Evolutionary conservation across 2,329 filamentous ascomycete species (phyloP).

Genomic region (Thermomyces lanuginosus): DNA sequence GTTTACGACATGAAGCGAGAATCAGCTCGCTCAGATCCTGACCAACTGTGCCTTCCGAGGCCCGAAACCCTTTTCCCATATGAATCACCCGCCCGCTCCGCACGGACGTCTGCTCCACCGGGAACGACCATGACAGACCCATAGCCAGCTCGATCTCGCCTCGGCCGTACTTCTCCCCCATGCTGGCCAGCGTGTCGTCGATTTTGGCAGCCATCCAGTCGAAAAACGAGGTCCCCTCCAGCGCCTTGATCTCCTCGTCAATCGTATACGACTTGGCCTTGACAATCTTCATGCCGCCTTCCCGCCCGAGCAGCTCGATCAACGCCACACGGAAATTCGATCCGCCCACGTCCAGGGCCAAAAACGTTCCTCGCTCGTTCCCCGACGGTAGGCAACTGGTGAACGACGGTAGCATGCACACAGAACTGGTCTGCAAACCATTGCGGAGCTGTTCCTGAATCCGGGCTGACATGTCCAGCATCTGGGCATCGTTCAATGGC

Average conservation of each 20-base stretch:
- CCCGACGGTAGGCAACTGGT: slow-evolving; percentile 45
- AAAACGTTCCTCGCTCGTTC: slow-evolving; percentile 41
- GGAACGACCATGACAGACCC: slow-evolving; percentile 51
- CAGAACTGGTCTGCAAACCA: slow-evolving; percentile 38
- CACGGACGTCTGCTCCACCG: slow-evolving; percentile 47
- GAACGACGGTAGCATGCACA: slow-evolving; percentile 51
- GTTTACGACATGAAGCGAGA: slow-evolving; percentile 39
- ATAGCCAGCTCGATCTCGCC: slow-evolving; percentile 33
- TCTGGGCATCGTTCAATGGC: slow-evolving; percentile 19
- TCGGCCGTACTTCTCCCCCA: slow-evolving; percentile 25
- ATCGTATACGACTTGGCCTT: slow-evolving; percentile 40
- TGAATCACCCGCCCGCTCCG: slow-evolving; percentile 40
- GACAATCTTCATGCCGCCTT: slow-evolving; percentile 37
- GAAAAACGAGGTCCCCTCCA: slow-evolving; percentile 44
- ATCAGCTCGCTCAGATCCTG: slow-evolving; percentile 45
- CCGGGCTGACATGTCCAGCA: slow-evolving; percentile 29
- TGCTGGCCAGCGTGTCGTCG: slow-evolving; percentile 33
- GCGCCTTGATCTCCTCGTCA: slow-evolving; percentile 37
- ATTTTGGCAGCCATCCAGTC: slow-evolving; percentile 51
- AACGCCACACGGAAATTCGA: slow-evolving; percentile 49
- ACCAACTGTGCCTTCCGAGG: slow-evolving; percentile 42
- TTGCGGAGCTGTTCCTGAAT: slow-evolving; percentile 37
- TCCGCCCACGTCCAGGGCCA: slow-evolving; percentile 50
- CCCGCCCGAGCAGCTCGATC: slow-evolving; percentile 37
- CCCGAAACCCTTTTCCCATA: slow-evolving; percentile 51